These are phyloP conservation scores for Ceratocystis colombiana DNA, from an alignment of 2,329 filamentous ascomycete species.

Conservation along the genomic window DNA sequence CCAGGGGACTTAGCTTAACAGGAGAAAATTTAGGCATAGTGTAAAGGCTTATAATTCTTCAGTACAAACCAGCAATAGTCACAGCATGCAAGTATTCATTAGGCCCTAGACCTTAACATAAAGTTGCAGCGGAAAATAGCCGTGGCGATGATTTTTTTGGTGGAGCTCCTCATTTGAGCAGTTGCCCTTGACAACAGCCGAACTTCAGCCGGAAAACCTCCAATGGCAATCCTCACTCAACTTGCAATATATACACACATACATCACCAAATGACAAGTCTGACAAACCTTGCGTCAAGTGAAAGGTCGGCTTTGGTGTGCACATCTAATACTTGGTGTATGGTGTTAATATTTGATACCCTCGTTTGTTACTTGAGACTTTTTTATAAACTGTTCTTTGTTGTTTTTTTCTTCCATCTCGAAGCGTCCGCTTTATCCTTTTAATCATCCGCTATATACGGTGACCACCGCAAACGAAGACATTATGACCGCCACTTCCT, in stretches of 20 bases:
- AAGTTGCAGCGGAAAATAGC: not conserved
- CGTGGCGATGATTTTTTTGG: conserved; percentile 15
- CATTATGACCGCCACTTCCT: not conserved
- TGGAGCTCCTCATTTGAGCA: conserved; percentile 9
- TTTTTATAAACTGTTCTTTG: conserved; percentile 12
- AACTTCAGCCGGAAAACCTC: conserved; percentile 30
- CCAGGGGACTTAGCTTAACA: not conserved
- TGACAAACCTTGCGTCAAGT: not conserved
- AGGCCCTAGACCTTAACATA: too few species aligned
- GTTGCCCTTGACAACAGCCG: conserved; percentile 36
- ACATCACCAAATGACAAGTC: conserved; percentile 12
- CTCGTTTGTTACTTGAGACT: not conserved
- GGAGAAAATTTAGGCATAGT: not conserved
- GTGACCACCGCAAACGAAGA: not conserved
- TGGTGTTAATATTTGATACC: conserved; percentile 3
- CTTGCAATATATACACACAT: not conserved
- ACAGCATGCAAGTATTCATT: too few species aligned
- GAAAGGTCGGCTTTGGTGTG: not conserved
- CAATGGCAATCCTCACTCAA: conserved; percentile 5
- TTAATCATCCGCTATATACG: not conserved
- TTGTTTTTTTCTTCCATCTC: not conserved
- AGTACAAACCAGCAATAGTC: too few species aligned
- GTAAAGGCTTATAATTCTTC: not conserved
- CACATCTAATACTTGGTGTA: not conserved
- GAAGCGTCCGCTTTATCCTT: not conserved